Base-by-base conservation (phyloP, 2,329 filamentous ascomycete genomes). In the Alternaria triticimaculans region DNA sequence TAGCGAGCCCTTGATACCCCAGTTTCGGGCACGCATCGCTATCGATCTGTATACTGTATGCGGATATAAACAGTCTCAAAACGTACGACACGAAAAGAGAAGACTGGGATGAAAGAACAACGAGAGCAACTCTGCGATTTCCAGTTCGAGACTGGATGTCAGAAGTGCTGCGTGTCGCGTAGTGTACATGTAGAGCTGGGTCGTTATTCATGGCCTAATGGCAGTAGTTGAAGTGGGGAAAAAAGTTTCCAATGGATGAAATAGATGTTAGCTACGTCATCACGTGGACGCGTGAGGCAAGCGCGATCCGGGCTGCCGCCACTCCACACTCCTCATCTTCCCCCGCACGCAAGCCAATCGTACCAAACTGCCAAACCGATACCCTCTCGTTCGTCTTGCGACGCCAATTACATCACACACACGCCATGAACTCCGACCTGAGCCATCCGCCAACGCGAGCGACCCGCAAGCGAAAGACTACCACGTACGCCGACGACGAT, bases 381-480 rank as follows among this genome's bases (percentile, higher is more conserved):
- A 15, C 33, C 26, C 23, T 12, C 7, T 43, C 14, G 12, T 23
- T n/a, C 12, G 30, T n/a, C 21, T 26, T 21, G 18, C 21, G 30
- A 43, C 9, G 41, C 14, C 23, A 30, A 33, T 30, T 15, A 8
- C 21, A 20, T 45, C 41, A 6, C 37, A 14, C 4, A 20, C 26
- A 20, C 26, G 23, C 20, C 46, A 61, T 65, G 58, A 43, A 61
- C 37, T 28, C 41, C 50, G n/a, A 63, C 20, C 44, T 21, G 26
- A 4, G 45, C 46, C 37, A 4, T 15, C 15, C 49, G 20, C 44
- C 30, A 23, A 43, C 53, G 11, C 55, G 60, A 30, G 51, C 60
- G 15, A 63, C 58, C 28, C 69, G 71, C 62, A 76, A 76, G 65
- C 72, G 74, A 37, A 76, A 73, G 43, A 60, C 62, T 23, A 37